Conservation (phyloP, 1,139 yeast species). For the Kodamaea derodonti region DNA sequence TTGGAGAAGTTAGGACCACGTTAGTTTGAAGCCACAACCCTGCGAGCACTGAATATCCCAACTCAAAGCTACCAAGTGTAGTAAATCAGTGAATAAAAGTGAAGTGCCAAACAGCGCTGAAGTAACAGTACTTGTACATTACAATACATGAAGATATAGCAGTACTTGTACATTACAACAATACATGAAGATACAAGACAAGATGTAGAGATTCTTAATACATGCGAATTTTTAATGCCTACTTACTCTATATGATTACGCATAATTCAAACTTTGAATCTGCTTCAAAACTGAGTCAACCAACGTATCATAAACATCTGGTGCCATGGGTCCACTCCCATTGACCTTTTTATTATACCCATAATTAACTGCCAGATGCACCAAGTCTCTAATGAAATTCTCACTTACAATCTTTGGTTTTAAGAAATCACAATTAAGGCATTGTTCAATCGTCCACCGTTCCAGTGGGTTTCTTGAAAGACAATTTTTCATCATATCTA, state of each 20-base stretch:
- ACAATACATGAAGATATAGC: too few relatives aligned
- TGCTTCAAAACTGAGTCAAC: constrained; percentile 41
- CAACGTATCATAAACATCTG: constrained; percentile 39
- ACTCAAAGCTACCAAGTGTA: too few relatives aligned
- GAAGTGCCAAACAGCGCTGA: too few relatives aligned
- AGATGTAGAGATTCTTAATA: too few relatives aligned
- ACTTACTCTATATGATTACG: too few relatives aligned
- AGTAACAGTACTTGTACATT: too few relatives aligned
- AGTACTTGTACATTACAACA: too few relatives aligned
- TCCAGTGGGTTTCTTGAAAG: constrained; percentile 67
- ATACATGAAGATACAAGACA: too few relatives aligned
- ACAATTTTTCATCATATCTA: constrained; percentile 72
- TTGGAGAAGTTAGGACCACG: constrained; percentile 92
- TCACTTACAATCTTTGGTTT: constrained; percentile 72
- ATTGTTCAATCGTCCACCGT: constrained; percentile 62
- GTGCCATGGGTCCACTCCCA: constrained; percentile 32
- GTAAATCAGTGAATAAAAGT: too few relatives aligned
- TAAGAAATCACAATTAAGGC: constrained; percentile 57
- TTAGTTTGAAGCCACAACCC: constrained; percentile 3
- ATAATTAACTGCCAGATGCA: constrained; percentile 70
- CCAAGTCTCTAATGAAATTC: constrained; percentile 63
- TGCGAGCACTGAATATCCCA: background rate
- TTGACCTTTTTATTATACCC: constrained; percentile 46
- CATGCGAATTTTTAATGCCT: too few relatives aligned
- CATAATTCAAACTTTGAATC: constrained; percentile 37